Evolutionary conservation across 495 filamentous ascomycete species (phyloP), one percentile per base, ranked within the genome.

Genomic region (Physcia stellaris): DNA sequence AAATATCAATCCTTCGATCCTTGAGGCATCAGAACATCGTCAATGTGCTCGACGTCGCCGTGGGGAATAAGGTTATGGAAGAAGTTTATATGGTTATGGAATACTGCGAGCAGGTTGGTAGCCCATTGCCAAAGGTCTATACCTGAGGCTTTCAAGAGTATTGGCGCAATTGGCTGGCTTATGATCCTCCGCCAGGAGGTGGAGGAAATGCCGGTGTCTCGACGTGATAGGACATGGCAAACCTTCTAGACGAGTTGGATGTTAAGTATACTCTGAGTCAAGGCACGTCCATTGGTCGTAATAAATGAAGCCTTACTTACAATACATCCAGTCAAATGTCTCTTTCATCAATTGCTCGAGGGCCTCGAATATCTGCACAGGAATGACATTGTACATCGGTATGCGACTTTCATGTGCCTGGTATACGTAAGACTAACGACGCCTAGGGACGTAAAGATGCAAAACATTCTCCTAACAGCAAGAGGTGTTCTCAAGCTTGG

Each of bases 41-140:
- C 40, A 57, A 60, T 28, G 60, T 66, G 15, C 40, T 63, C 4
- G 60, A 66, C 41, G 62, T 66, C 28, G 62, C 63, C 11, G 63
- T 63, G 10, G 57, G 54, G 19, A 40, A 43, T 22, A 48, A 52
- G 31, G 32, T 39, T 27, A 48, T 64, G 39, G 58, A 61, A 35
- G 52, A 63, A 31, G 45, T 65, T 33, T 64, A 60, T 43, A 64
- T 66, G 63, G 62, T 66, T 33, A 64, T 64, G 63, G 63, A 66
- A 41, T 66, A 66, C 36, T 59, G 59, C 37, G 63, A 66, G 50
- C 61, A 66, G 63, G 62, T 66, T 58, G 51, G 63, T 66, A 20
- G 32, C 48, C 49, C 40, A 17, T 28, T 45, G 44, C 50, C 23
- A 11, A 41, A 28, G 30, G 37, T 47, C 13, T 39, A 24, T 19